Evolutionary conservation across 2,329 filamentous ascomycete genomes (phyloP).

Genomic region (Leptosphaerulina australis): DNA sequence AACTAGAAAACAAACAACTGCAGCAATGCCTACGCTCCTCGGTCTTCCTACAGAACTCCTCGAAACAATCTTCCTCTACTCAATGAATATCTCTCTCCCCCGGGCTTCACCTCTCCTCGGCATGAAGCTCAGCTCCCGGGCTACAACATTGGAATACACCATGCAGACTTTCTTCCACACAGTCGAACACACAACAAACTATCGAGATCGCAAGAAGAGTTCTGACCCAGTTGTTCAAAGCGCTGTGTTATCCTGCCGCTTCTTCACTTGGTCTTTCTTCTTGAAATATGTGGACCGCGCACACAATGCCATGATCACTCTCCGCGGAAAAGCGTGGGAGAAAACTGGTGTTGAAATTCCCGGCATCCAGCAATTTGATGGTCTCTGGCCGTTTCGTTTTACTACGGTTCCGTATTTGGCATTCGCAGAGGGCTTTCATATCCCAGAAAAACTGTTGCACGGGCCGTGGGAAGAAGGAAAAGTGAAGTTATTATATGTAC

Average conservation of each 20-base stretch:
- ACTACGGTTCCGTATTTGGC: slow-evolving; percentile 39
- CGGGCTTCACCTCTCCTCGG: slow-evolving; percentile 39
- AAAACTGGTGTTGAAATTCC: slow-evolving; percentile 35
- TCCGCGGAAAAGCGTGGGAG: slow-evolving; percentile 42
- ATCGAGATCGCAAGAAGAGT: slow-evolving; percentile 28
- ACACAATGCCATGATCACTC: slow-evolving; percentile 34
- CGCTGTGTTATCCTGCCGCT: slow-evolving; percentile 38
- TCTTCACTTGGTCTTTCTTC: slow-evolving; percentile 48
- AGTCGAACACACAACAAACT: slow-evolving; percentile 37
- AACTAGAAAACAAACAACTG: slow-evolving; percentile 18
- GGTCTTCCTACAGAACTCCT: slow-evolving; percentile 45
- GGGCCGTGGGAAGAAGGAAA: slow-evolving; percentile 43
- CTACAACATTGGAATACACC: slow-evolving; percentile 38
- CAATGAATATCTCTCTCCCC: slow-evolving; percentile 45
- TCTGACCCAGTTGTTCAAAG: slow-evolving; percentile 36
- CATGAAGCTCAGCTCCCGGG: slow-evolving; percentile 39
- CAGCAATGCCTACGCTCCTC: slow-evolving; percentile 43
- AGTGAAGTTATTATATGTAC: slow-evolving; percentile 40
- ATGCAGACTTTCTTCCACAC: slow-evolving; percentile 45
- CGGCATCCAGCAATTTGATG: slow-evolving; percentile 32
- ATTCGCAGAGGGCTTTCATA: slow-evolving; percentile 39
- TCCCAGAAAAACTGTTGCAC: slow-evolving; percentile 47
- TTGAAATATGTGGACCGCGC: slow-evolving; percentile 40
- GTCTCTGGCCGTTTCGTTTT: slow-evolving; percentile 41
- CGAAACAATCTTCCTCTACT: slow-evolving; percentile 45